These are phyloP conservation scores for Cystobasidium slooffiae DNA, from an alignment of 1,284 basidiomycete genomes.

Conservation along the genomic window DNA sequence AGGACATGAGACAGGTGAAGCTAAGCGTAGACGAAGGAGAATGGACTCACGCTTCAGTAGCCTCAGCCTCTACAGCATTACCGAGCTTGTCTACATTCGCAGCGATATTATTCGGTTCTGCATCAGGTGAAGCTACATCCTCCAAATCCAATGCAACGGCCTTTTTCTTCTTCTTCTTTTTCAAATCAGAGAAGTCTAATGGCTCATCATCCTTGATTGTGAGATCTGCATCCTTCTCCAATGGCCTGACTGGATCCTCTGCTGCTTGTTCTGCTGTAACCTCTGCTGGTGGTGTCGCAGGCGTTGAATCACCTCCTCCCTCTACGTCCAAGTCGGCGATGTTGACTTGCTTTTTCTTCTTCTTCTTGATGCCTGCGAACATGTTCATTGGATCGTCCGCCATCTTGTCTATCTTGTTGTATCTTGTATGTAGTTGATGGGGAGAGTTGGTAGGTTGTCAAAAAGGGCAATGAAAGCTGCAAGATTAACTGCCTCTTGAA, in stretches of 20 bases:
- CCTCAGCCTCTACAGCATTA: slow-evolving; percentile 37
- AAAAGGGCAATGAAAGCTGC: neutral
- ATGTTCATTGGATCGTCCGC: slow-evolving; percentile 53
- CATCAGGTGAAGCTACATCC: slow-evolving; percentile 48
- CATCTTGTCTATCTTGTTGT: slow-evolving; percentile 25
- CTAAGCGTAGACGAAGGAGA: neutral
- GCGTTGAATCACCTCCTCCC: slow-evolving; percentile 41
- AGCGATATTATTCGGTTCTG: slow-evolving; percentile 34
- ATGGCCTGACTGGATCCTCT: slow-evolving; percentile 38
- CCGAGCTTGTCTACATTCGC: slow-evolving; percentile 38
- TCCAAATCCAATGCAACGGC: slow-evolving; percentile 71
- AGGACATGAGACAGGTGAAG: neutral
- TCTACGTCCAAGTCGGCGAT: slow-evolving; percentile 60
- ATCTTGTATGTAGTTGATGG: neutral
- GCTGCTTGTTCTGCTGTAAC: slow-evolving; percentile 25
- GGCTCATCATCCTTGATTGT: slow-evolving; percentile 49
- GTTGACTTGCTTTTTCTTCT: slow-evolving; percentile 59
- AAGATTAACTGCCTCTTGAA: too few relatives aligned
- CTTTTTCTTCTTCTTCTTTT: slow-evolving; percentile 76
- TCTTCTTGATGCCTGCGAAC: slow-evolving; percentile 63
- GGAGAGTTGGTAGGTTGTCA: neutral
- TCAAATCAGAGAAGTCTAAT: slow-evolving; percentile 76
- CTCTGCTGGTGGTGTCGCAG: slow-evolving; percentile 55
- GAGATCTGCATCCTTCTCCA: slow-evolving; percentile 34
- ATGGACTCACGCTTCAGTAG: slow-evolving; percentile 48